phyloP scores from a whole-genome alignment of 345 rosid species.

The Murraya koenigii region DNA sequence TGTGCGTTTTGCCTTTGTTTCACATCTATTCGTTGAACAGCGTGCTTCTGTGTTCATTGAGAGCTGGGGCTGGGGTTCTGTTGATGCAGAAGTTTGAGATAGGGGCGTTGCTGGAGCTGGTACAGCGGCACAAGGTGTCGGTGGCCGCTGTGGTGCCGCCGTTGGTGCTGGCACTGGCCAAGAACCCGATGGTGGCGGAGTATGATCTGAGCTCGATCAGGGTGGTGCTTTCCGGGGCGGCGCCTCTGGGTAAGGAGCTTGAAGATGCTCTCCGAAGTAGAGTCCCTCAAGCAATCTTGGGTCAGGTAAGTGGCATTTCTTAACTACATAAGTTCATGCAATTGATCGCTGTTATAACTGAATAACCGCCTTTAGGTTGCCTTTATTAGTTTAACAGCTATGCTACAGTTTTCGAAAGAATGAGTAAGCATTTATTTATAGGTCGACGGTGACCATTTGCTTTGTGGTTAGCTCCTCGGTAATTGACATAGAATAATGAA shows the following conservation, averaged over 20 bases:
- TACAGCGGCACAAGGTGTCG: constrained; percentile 66
- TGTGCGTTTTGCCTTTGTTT: constrained; percentile 84
- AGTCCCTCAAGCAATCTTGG: constrained; percentile 74
- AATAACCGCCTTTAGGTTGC: not conserved
- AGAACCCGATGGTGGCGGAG: constrained; percentile 61
- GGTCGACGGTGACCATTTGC: too few species aligned
- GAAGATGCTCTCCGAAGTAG: constrained; percentile 62
- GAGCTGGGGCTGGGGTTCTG: constrained; percentile 75
- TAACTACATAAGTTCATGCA: constrained; percentile 9
- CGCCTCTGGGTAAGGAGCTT: constrained; percentile 90
- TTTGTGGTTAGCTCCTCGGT: too few species aligned
- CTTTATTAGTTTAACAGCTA: not conserved
- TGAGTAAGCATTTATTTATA: too few species aligned
- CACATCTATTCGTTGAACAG: constrained; percentile 82
- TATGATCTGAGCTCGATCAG: constrained; percentile 71
- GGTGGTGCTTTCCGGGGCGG: constrained; percentile 87
- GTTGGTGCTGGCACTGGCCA: constrained; percentile 72
- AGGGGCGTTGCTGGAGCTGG: constrained; percentile 59
- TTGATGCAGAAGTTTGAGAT: constrained; percentile 92
- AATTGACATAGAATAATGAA: too few species aligned
- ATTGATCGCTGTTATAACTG: not conserved
- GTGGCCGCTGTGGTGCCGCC: constrained; percentile 92
- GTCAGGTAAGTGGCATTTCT: constrained; percentile 55
- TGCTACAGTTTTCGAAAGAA: too few species aligned
- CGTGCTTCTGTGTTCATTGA: constrained; percentile 60